phyloP scores from a whole-genome alignment of 257 asterid species.

The Schizonepeta tenuifolia region DNA sequence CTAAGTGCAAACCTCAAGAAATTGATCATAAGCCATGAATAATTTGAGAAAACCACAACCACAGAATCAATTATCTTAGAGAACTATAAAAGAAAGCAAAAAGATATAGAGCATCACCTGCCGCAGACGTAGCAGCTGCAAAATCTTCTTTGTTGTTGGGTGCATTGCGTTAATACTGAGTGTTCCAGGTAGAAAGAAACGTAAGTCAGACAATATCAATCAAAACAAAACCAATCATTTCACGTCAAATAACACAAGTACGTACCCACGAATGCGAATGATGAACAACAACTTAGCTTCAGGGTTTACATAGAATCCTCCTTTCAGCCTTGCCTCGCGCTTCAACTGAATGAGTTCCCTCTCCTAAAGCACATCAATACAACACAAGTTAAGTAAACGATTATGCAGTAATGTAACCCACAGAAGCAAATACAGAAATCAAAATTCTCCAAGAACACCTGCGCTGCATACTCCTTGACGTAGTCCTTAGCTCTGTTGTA shows the following conservation, averaged over 20 bases:
- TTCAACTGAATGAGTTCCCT: slow-evolving; percentile 62
- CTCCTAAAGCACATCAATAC: slow-evolving; percentile 41
- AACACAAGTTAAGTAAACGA: neutral
- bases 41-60: neutral
- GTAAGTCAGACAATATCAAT: neutral
- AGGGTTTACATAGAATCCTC: slow-evolving; percentile 77
- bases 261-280: slow-evolving; percentile 74
- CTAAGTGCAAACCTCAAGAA: neutral
- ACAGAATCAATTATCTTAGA: neutral
- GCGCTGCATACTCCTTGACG: slow-evolving; percentile 53
- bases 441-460: slow-evolving; percentile 35
- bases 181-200: slow-evolving; percentile 4
- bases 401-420: too few species aligned
- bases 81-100: neutral
- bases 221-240: neutral
- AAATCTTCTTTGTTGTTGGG: slow-evolving; percentile 47
- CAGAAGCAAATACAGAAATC: neutral
- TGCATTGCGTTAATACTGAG: slow-evolving; percentile 53
- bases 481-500: slow-evolving; percentile 54
- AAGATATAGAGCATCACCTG: neutral
- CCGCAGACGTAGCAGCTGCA: slow-evolving; percentile 52
- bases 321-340: slow-evolving; percentile 84
- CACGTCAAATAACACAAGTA: neutral
- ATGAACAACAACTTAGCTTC: slow-evolving; percentile 72
- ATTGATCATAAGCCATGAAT: neutral